phyloP scores from a whole-genome alignment of 768 basidiomycete genomes.

The Punctularia strigosozonata region DNA sequence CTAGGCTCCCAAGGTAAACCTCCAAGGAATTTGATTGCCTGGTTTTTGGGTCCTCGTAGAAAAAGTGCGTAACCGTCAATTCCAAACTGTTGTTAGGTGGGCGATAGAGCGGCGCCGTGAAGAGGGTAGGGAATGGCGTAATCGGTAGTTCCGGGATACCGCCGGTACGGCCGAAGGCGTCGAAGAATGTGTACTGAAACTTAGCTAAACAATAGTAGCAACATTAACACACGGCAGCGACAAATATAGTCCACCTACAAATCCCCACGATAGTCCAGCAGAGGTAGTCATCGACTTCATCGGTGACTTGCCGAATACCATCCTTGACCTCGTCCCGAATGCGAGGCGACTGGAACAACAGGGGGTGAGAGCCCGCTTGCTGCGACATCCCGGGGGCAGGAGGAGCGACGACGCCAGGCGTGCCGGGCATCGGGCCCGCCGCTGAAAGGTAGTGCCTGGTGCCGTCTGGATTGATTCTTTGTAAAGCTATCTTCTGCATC shows the following conservation, averaged over 20 bases:
- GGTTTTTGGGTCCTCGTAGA: constrained; percentile 63
- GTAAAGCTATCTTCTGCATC: constrained; percentile 92
- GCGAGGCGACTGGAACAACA: constrained; percentile 70
- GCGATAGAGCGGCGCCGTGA: constrained; percentile 68
- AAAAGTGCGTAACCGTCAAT: constrained; percentile 81
- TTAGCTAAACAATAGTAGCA: constrained; percentile 44
- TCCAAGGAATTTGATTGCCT: constrained; percentile 61
- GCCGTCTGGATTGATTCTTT: constrained; percentile 72
- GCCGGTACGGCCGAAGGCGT: constrained; percentile 73
- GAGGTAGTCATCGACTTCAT: constrained; percentile 90
- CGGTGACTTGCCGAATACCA: constrained; percentile 60
- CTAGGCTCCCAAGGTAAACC: constrained; percentile 83
- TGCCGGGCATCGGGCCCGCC: constrained; percentile 72
- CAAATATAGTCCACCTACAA: constrained; percentile 39
- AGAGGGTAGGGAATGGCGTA: constrained; percentile 83
- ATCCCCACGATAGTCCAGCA: constrained; percentile 96
- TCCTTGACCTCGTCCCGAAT: constrained; percentile 78
- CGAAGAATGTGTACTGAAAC: constrained; percentile 92
- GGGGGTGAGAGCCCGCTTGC: constrained; percentile 70
- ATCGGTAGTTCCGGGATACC: constrained; percentile 70
- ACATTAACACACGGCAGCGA: constrained; percentile 5
- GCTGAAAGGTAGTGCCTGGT: constrained; percentile 83
- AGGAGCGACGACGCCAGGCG: constrained; percentile 54
- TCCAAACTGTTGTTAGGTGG: constrained; percentile 66
- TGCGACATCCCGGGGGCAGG: constrained; percentile 67